phyloP scores from a whole-genome alignment of 2,329 filamentous ascomycete species.

The Xylaria sp. region DNA sequence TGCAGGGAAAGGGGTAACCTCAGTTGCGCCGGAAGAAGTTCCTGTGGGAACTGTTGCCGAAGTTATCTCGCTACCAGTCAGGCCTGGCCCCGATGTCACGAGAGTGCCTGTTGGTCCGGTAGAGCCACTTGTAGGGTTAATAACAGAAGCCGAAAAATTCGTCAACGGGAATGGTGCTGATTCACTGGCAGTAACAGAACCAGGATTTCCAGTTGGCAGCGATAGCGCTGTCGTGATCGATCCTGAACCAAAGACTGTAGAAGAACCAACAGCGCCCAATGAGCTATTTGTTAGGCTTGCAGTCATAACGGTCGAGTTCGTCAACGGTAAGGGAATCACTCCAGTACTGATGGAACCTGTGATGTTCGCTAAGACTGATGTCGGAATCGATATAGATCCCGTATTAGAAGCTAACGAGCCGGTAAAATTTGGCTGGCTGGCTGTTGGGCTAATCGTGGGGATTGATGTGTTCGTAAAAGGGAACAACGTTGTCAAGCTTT shows the following conservation, averaged over 20 bases:
- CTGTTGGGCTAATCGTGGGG: slow-evolving; percentile 4
- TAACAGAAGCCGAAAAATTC: slow-evolving; percentile 36
- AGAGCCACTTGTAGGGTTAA: slow-evolving; percentile 28
- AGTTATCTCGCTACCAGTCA: slow-evolving; percentile 23
- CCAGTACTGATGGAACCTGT: slow-evolving; percentile 15
- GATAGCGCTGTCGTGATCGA: background rate
- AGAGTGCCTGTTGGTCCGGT: background rate
- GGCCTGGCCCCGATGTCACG: background rate
- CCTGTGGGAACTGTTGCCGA: slow-evolving; percentile 30
- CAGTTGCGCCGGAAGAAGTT: slow-evolving; percentile 19
- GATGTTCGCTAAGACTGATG: slow-evolving; percentile 8
- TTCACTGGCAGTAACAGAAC: slow-evolving; percentile 13
- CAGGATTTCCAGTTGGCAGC: slow-evolving; percentile 1
- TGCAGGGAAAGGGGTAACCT: slow-evolving; percentile 21
- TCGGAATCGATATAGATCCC: slow-evolving; percentile 14
- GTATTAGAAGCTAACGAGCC: background rate
- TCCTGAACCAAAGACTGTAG: background rate
- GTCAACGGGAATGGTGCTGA: slow-evolving; percentile 37
- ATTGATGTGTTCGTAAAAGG: slow-evolving; percentile 25
- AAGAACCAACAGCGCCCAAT: slow-evolving; percentile 13
- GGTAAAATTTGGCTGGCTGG: background rate
- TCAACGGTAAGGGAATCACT: slow-evolving; percentile 31
- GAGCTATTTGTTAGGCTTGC: slow-evolving; percentile 29
- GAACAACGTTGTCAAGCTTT: slow-evolving; percentile 14
- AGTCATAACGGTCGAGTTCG: slow-evolving; percentile 34